phyloP scores from a whole-genome alignment of 176 grass and related monocot species.

The Raddia guianensis region DNA sequence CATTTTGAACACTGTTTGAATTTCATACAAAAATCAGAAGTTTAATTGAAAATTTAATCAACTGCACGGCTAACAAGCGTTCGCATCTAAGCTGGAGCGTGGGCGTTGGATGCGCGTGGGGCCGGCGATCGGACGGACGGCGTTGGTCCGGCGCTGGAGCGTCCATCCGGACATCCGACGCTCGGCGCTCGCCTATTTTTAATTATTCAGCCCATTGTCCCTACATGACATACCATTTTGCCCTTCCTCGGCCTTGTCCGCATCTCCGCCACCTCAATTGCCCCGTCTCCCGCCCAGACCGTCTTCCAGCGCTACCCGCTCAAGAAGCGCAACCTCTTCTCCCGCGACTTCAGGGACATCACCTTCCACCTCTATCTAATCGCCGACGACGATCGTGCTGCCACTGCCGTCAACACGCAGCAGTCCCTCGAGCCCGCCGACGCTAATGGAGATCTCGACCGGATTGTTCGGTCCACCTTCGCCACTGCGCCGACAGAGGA shows the following conservation, averaged over 20 bases:
- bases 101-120: too few relatives aligned
- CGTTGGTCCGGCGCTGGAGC: too few relatives aligned
- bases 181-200: too few relatives aligned
- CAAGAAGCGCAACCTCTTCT: constrained; percentile 72
- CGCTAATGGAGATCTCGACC: not conserved
- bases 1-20: too few relatives aligned
- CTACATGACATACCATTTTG: too few relatives aligned
- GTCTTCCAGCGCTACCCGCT: constrained; percentile 68
- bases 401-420: not conserved
- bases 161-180: too few relatives aligned
- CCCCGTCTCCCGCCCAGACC: constrained; percentile 31
- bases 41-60: too few relatives aligned
- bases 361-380: constrained; percentile 52
- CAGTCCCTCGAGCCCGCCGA: constrained; percentile 6
- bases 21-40: too few relatives aligned
- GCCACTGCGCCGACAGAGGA: not conserved
- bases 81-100: too few relatives aligned
- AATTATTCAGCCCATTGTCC: too few relatives aligned
- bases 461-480: constrained; percentile 34
- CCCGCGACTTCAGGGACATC: constrained; percentile 77
- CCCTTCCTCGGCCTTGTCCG: constrained; percentile 72
- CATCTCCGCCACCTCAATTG: constrained; percentile 55
- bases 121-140: too few relatives aligned
- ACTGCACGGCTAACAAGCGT: too few relatives aligned
- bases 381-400: not conserved